Evolutionary conservation across 306 rosid genomes (phyloP).

Genomic region (Pyrus bretschneideri): DNA sequence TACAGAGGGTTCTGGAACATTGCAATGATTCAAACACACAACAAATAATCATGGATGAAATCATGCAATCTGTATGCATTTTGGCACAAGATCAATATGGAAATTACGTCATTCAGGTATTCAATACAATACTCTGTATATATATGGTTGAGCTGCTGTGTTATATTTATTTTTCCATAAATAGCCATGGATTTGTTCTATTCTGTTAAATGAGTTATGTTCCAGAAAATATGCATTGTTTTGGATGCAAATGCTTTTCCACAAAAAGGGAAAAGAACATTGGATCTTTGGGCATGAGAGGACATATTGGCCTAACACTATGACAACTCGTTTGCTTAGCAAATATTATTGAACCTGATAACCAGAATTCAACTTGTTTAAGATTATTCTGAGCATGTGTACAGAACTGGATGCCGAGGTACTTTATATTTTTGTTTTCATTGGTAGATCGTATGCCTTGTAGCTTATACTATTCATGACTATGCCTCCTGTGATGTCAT

Average conservation of each 20-base stretch:
- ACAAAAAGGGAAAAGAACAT: background rate
- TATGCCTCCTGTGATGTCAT: background rate
- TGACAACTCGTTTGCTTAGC: background rate
- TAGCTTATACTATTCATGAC: background rate
- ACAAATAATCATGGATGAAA: constrained; percentile 83
- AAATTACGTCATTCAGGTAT: constrained; percentile 96
- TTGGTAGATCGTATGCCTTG: background rate
- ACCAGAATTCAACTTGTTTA: background rate
- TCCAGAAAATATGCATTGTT: background rate
- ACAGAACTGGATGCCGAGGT: background rate
- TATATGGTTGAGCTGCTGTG: background rate
- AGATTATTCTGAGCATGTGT: background rate
- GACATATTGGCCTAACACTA: background rate
- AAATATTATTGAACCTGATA: background rate
- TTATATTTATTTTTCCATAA: background rate
- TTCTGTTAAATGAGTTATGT: background rate
- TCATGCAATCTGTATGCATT: constrained; percentile 81
- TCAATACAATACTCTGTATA: background rate
- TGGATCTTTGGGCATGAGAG: background rate
- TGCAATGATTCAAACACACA: constrained; percentile 71
- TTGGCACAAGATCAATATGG: constrained; percentile 97
- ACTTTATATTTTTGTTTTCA: background rate
- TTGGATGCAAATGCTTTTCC: background rate
- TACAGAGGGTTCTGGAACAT: constrained; percentile 93
- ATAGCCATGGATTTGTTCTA: background rate